Conservation (phyloP, 2,329 filamentous ascomycete species). For the Apiospora hydei region DNA sequence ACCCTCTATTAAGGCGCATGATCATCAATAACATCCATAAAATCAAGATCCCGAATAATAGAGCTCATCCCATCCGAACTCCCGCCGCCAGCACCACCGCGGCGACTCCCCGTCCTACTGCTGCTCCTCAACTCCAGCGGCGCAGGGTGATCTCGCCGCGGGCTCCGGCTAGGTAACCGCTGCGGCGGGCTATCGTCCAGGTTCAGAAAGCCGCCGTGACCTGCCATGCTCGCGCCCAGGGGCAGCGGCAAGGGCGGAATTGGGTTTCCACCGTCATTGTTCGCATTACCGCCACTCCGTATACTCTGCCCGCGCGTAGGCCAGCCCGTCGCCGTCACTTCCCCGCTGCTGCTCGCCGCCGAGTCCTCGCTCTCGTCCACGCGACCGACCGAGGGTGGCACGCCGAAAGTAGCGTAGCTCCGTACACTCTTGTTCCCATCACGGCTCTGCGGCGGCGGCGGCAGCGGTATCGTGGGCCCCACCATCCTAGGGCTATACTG, state of each 20-base stretch:
- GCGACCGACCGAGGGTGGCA: constrained; percentile 27
- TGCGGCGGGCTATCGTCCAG: constrained; percentile 30
- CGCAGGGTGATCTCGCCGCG: background rate
- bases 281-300: background rate
- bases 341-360: constrained; percentile 30
- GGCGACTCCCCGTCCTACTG: too few relatives aligned
- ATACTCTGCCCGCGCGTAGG: background rate
- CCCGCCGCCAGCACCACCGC: constrained; percentile 24
- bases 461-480: constrained; percentile 19
- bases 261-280: background rate
- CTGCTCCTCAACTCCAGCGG: background rate
- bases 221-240: constrained; percentile 30
- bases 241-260: constrained; percentile 35
- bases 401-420: constrained; percentile 35
- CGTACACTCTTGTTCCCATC: constrained; percentile 33
- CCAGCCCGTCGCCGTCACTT: constrained; percentile 31
- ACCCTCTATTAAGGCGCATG: constrained; percentile 30
- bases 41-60: constrained; percentile 41
- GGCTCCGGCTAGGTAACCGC: background rate
- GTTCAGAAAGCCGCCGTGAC: constrained; percentile 34
- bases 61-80: constrained; percentile 32
- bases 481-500: background rate
- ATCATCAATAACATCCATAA: constrained; percentile 34
- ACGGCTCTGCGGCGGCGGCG: constrained; percentile 15
- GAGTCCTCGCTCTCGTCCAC: background rate